Percentiles rank a stretch among this genome's conserved stretches.
phyloP scores from a whole-genome alignment of 2,329 filamentous ascomycete genomes.

The Colletotrichum destructivum region DNA sequence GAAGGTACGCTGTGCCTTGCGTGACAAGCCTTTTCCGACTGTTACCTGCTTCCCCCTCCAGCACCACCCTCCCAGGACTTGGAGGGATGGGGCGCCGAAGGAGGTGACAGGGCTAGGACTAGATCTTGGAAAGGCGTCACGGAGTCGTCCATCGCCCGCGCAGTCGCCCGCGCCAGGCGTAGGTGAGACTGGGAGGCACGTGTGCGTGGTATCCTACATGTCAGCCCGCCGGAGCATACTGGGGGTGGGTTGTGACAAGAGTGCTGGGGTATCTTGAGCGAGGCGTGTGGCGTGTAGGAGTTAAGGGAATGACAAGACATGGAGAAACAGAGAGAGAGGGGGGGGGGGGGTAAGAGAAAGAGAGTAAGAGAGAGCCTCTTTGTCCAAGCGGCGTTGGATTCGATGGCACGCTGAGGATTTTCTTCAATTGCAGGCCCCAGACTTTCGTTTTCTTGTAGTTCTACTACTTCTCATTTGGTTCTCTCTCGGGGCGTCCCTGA shows the following conservation, averaged over 20 bases:
- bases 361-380: not conserved
- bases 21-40: not conserved
- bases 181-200: not conserved
- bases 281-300: not conserved
- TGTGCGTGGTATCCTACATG: not conserved
- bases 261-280: not conserved
- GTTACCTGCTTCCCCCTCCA: not conserved
- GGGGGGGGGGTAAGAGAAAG: not conserved
- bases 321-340: no score
- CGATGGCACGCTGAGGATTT: not conserved
- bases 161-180: not conserved
- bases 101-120: not conserved
- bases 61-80: not conserved
- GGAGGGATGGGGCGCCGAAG: not conserved
- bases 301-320: not conserved
- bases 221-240: not conserved
- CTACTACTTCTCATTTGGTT: no score
- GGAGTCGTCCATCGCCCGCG: not conserved
- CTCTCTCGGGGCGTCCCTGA: no score
- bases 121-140: not conserved
- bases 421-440: not conserved
- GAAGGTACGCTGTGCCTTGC: conserved; percentile 1
- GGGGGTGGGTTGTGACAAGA: not conserved
- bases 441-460: not conserved
- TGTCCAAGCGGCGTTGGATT: not conserved